Base-by-base conservation (phyloP, 768 basidiomycete species). In the Suillus fuscotomentosus region DNA sequence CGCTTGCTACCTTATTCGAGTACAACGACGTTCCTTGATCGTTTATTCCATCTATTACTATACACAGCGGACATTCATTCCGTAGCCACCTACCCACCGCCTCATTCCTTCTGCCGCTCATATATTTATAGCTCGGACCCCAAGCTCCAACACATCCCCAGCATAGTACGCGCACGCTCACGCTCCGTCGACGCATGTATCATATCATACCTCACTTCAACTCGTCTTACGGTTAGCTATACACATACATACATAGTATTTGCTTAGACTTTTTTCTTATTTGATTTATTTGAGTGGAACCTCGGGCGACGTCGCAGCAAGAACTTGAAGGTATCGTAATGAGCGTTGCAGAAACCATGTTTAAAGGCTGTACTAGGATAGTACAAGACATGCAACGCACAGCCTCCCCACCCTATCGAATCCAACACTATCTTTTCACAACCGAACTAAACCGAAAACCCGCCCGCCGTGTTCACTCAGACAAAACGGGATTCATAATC, bases 151-250 rank as follows among this genome's bases (percentile, higher is more conserved):
- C 24, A 3, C 53, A 20, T 54, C 31, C 10, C 10, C 20, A 34
- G 53, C 53, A 54, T 54, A 54, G 15, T 24, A 38, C 38, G 34
- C 22, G 9, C 39, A 38, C 38, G n/a, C 22, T 24, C 14, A 24
- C 39, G 10, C 24, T 38, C 22, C 39, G 39, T 41, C 10, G 39
- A 41, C 15, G 56, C 38, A 57, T 39, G 56, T 41, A 57, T 57
- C 56, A 57, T 57, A 57, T 57, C 56, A 57, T 57, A 57, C 56
- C 22, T 57, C 56, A 41, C 39, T 24, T 41, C 31, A 34, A 54
- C 20, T 54, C 20, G 34, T 34, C 10, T 22, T 22, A 50, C 13
- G 20, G 55, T 38, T 57, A 39, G 17, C 39, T 57, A 48, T 48
- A 50, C 22, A n/a, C 9, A 13, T 48, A 47, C 20, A 47, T 6